phyloP scores from a whole-genome alignment of 2,329 filamentous ascomycete genomes.

The Paecilomyces fulvus region DNA sequence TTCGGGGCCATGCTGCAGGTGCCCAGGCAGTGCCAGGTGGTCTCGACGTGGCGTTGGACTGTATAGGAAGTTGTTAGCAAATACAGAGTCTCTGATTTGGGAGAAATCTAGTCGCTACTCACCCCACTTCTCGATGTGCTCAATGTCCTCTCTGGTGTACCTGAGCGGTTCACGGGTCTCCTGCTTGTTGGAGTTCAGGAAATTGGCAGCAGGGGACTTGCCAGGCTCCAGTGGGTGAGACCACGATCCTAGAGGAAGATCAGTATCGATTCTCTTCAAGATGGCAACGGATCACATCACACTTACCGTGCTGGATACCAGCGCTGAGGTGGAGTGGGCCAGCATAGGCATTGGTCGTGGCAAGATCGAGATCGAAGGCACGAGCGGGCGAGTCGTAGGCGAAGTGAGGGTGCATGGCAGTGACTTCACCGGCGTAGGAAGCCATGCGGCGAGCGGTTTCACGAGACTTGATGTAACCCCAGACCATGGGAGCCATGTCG shows the following conservation, averaged over 20 bases:
- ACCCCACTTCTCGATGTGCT: slow-evolving; percentile 57
- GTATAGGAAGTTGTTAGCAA: slow-evolving; percentile 26
- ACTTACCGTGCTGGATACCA: slow-evolving; percentile 63
- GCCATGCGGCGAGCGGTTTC: slow-evolving; percentile 73
- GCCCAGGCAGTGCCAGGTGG: slow-evolving; percentile 60
- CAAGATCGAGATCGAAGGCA: slow-evolving; percentile 64
- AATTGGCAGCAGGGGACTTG: slow-evolving; percentile 39
- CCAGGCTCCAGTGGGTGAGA: slow-evolving; percentile 51
- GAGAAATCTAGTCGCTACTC: slow-evolving; percentile 7
- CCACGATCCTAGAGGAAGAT: slow-evolving; percentile 44
- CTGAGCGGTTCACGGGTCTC: slow-evolving; percentile 54
- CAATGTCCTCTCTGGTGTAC: slow-evolving; percentile 49
- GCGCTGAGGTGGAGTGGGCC: slow-evolving; percentile 63
- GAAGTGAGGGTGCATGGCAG: slow-evolving; percentile 61
- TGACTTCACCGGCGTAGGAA: slow-evolving; percentile 67
- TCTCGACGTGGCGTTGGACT: slow-evolving; percentile 65
- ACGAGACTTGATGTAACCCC: slow-evolving; percentile 75
- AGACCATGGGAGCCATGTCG: slow-evolving; percentile 78
- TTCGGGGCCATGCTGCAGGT: slow-evolving; percentile 71
- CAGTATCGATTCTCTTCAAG: not conserved
- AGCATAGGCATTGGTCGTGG: slow-evolving; percentile 67
- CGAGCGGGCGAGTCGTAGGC: slow-evolving; percentile 60
- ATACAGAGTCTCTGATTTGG: slow-evolving; percentile 1
- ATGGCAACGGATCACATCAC: no score
- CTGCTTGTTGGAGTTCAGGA: slow-evolving; percentile 57